These are phyloP conservation scores for Tephrocybe sp. DNA, from an alignment of 768 basidiomycete genomes.

Conservation along the genomic window DNA sequence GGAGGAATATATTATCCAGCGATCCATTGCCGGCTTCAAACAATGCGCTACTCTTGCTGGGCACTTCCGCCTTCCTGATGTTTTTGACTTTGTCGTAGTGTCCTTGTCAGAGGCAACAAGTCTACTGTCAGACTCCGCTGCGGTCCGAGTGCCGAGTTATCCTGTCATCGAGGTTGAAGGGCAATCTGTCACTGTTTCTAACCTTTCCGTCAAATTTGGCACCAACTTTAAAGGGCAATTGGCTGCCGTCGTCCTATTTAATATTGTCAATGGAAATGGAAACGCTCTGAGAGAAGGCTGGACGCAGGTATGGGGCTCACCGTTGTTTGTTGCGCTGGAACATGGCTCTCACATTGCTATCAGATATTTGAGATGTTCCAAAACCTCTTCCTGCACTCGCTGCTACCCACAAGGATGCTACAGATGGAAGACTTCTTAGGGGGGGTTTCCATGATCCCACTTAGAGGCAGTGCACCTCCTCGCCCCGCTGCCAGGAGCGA, in stretches of 20 bases:
- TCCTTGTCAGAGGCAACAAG: conserved; percentile 92
- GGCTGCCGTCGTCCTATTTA: conserved; percentile 95
- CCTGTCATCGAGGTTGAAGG: conserved; percentile 90
- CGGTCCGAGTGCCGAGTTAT: conserved; percentile 75
- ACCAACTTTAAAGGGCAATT: conserved; percentile 94
- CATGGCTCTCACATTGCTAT: conserved; percentile 7
- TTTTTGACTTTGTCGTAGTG: conserved; percentile 94
- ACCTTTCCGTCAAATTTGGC: conserved; percentile 90
- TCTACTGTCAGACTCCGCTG: conserved; percentile 72
- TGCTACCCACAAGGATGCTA: conserved; percentile 86
- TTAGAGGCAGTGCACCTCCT: conserved; percentile 71
- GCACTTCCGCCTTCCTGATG: conserved; percentile 86
- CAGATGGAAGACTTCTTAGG: conserved; percentile 99
- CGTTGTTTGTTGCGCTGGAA: background rate
- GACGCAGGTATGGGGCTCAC: conserved; percentile 64
- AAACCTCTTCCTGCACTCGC: conserved; percentile 91
- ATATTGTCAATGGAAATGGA: conserved; percentile 95
- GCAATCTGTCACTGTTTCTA: conserved; percentile 87
- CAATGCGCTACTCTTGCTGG: conserved; percentile 94
- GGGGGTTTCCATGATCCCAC: conserved; percentile 90
- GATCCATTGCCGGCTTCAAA: conserved; percentile 92
- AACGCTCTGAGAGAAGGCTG: conserved; percentile 94
- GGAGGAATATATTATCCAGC: conserved; percentile 95
- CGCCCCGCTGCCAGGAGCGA: conserved; percentile 68
- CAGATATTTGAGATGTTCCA: conserved; percentile 99